Evolutionary conservation across 176 grass and related monocot genomes (phyloP).

Genomic region (Cenchrus purpureus): DNA sequence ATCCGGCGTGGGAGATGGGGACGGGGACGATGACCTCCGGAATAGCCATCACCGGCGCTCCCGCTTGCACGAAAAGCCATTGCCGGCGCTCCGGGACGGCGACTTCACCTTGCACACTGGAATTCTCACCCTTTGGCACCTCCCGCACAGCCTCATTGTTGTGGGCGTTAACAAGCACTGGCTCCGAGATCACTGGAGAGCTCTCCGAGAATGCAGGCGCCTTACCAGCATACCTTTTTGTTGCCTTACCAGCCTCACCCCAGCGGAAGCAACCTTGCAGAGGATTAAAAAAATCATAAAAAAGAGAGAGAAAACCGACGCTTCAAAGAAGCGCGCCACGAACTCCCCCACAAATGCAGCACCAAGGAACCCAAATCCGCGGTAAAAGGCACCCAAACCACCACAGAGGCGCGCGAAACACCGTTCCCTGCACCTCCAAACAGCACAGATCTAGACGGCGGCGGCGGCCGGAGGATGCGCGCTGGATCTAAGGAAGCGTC

Average conservation of each 20-base stretch:
- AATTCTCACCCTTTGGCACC: constrained; percentile 51
- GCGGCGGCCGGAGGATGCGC: background rate
- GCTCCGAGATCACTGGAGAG: constrained; percentile 84
- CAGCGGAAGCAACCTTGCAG: background rate
- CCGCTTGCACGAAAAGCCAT: constrained; percentile 43
- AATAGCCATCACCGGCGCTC: constrained; percentile 85
- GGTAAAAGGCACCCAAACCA: background rate
- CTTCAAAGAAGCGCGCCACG: background rate
- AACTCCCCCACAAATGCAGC: constrained; percentile 23
- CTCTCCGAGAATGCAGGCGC: constrained; percentile 42
- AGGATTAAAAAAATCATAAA: background rate
- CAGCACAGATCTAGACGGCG: constrained; percentile 48
- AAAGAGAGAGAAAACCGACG: background rate
- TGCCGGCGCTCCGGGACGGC: background rate
- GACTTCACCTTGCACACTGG: constrained; percentile 51
- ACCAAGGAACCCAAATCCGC: background rate
- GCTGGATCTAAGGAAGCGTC: constrained; percentile 46
- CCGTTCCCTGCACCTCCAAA: background rate
- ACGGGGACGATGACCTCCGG: constrained; percentile 57
- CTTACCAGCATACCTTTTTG: constrained; percentile 52
- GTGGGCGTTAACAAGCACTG: constrained; percentile 67
- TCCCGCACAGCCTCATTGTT: constrained; percentile 38
- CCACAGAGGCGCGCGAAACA: background rate
- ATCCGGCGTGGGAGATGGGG: constrained; percentile 14
- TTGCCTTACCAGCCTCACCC: constrained; percentile 1